Evolutionary conservation across 2,329 filamentous ascomycete species (phyloP).

Genomic region (Hypomyces perniciosus): DNA sequence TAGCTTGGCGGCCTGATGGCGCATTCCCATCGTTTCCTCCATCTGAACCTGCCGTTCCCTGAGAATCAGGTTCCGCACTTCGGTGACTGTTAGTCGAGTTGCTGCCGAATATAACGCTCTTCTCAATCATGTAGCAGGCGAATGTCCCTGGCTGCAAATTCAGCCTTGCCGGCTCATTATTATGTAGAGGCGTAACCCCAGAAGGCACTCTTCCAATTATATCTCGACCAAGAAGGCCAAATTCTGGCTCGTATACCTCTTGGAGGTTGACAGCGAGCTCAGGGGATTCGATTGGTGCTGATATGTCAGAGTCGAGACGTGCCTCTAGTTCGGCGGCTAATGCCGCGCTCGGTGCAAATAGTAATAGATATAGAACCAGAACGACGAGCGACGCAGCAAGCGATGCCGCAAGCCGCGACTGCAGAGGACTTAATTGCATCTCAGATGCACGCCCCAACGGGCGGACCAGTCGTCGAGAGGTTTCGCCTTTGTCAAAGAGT

Average conservation of each 20-base stretch:
- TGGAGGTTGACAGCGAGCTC: conserved; percentile 5
- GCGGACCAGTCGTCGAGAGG: background rate
- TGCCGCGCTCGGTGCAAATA: conserved; percentile 54
- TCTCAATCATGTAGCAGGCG: conserved; percentile 36
- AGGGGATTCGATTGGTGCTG: background rate
- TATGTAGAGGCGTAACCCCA: conserved; percentile 45
- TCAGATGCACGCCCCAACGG: conserved; percentile 19
- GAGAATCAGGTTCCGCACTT: conserved; percentile 12
- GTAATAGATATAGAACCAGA: conserved; percentile 53
- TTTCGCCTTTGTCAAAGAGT: no score
- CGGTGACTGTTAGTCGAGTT: conserved; percentile 12
- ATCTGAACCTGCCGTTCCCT: background rate
- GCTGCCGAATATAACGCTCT: conserved; percentile 21
- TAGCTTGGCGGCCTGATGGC: conserved; percentile 22
- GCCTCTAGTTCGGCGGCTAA: conserved; percentile 57
- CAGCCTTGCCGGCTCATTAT: conserved; percentile 56
- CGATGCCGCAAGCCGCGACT: conserved; percentile 66
- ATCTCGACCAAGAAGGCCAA: conserved; percentile 53
- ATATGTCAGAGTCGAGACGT: conserved; percentile 16
- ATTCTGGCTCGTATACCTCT: conserved; percentile 52
- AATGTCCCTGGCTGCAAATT: conserved; percentile 59
- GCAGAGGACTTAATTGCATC: conserved; percentile 61
- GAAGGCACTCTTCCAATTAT: conserved; percentile 56
- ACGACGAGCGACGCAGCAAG: conserved; percentile 55
- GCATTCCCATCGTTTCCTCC: background rate